Conservation (phyloP, 164 flowering plant genomes). For the Piper betle region DNA sequence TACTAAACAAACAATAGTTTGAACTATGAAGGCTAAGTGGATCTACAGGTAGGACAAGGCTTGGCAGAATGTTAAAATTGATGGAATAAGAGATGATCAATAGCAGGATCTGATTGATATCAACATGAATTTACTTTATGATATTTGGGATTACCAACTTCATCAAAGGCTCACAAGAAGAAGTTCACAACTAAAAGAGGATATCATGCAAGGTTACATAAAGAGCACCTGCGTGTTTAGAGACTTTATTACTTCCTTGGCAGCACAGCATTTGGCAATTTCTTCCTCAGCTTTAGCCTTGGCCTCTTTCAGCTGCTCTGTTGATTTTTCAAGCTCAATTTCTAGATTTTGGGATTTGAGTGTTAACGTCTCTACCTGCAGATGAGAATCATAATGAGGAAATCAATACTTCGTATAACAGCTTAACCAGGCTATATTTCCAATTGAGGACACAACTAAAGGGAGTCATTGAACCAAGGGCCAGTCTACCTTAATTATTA, state of each 20-base stretch:
- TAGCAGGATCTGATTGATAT: no score
- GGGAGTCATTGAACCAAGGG: not conserved
- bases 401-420: not conserved
- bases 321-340: constrained; percentile 56
- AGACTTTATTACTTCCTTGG: constrained; percentile 76
- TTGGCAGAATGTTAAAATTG: no score
- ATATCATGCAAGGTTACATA: not conserved
- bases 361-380: constrained; percentile 61
- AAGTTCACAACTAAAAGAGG: not conserved
- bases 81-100: no score
- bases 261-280: constrained; percentile 70
- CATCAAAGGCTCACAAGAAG: no score
- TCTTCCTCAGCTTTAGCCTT: constrained; percentile 51
- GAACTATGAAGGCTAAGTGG: no score
- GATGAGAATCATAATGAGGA: not conserved
- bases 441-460: not conserved
- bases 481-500: no score
- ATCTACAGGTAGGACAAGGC: no score
- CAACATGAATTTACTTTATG: no score
- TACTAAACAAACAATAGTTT: no score
- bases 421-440: not conserved
- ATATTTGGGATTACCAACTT: no score
- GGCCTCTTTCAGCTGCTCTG: constrained; percentile 50
- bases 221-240: constrained; percentile 57
- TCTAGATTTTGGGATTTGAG: constrained; percentile 52